phyloP scores from a whole-genome alignment of 2,329 filamentous ascomycete species.

The Aphanocladium album region DNA sequence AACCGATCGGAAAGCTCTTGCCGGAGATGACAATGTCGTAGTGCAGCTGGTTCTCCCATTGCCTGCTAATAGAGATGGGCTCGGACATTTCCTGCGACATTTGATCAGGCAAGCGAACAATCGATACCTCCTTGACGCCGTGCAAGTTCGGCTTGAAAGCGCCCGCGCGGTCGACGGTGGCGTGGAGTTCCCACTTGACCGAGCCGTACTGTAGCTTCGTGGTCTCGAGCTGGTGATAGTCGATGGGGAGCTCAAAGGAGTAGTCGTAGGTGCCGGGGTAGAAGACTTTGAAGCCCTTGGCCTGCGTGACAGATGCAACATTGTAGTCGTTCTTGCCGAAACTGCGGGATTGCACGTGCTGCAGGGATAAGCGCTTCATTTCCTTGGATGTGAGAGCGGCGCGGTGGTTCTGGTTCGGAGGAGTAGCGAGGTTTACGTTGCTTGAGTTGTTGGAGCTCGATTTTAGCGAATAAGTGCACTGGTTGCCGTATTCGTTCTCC shows the following conservation, averaged over 20 bases:
- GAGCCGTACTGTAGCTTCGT: conserved; percentile 82
- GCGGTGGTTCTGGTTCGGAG: conserved; percentile 21
- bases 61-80: conserved; percentile 86
- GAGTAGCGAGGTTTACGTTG: conserved; percentile 26
- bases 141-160: conserved; percentile 86
- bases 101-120: conserved; percentile 82
- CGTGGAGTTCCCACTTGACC: conserved; percentile 84
- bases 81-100: conserved; percentile 86
- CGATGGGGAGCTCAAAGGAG: conserved; percentile 81
- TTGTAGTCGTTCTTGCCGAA: conserved; percentile 74
- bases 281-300: conserved; percentile 81
- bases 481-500: conserved; percentile 58
- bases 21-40: conserved; percentile 96
- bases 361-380: conserved; percentile 66
- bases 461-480: conserved; percentile 52
- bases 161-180: conserved; percentile 77
- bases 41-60: conserved; percentile 92
- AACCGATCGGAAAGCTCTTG: conserved; percentile 86
- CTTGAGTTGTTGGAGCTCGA: conserved; percentile 30
- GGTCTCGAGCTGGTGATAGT: conserved; percentile 83
- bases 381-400: conserved; percentile 39
- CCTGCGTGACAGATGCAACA: conserved; percentile 52
- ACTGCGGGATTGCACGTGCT: conserved; percentile 76
- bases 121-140: conserved; percentile 73
- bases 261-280: conserved; percentile 64